Evolutionary conservation across 768 basidiomycete species (phyloP).

Genomic region (Amanita inopinata): DNA sequence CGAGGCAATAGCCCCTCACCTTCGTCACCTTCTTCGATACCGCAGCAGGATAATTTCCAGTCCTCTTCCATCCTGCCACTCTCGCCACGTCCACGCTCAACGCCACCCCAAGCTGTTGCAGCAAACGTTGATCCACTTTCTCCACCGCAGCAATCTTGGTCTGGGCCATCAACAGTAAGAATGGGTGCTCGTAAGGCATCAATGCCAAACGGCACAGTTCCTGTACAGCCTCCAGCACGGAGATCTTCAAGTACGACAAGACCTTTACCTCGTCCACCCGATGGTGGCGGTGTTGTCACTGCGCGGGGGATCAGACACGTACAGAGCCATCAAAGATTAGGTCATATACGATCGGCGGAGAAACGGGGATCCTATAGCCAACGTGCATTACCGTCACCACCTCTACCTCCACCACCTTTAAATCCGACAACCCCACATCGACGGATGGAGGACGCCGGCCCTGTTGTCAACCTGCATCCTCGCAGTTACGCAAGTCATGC

Average conservation of each 20-base stretch:
- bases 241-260: background rate
- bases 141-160: background rate
- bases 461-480: background rate
- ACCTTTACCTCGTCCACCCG: conserved; percentile 4
- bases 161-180: background rate
- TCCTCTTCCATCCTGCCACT: background rate
- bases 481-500: background rate
- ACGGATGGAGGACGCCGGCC: background rate
- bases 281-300: background rate
- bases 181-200: too few relatives aligned
- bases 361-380: conserved; percentile 20
- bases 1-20: background rate
- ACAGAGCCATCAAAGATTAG: conserved; percentile 4
- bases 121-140: background rate
- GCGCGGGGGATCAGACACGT: background rate
- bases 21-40: background rate
- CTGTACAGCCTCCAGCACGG: background rate
- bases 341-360: conserved; percentile 7
- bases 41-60: background rate
- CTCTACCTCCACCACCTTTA: background rate
- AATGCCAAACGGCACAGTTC: too few relatives aligned
- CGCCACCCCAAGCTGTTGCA: conserved; percentile 17
- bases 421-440: background rate
- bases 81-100: conserved; percentile 15
- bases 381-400: conserved; percentile 1